Evolutionary conservation across 1,284 basidiomycete species (phyloP).

Genomic region (Stygiomarasmius scandens): DNA sequence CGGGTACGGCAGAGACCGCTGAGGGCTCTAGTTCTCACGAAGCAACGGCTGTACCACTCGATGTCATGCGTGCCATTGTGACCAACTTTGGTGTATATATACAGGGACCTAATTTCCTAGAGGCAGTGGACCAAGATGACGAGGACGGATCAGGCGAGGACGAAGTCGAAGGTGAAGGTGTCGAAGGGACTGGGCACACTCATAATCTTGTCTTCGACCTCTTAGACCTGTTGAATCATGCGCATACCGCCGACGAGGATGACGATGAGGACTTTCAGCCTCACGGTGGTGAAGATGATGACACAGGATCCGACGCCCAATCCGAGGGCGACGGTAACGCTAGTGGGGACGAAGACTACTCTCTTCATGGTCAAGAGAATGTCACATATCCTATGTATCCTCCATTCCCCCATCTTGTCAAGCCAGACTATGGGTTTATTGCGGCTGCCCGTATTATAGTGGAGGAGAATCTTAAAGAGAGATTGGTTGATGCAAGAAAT

Average conservation of each 20-base stretch:
- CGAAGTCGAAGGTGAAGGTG: slow-evolving; percentile 9
- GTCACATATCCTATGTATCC: slow-evolving; percentile 17
- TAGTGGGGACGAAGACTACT: background rate
- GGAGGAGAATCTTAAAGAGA: slow-evolving; percentile 34
- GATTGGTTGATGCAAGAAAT: background rate
- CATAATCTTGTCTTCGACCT: background rate
- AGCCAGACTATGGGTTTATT: slow-evolving; percentile 34
- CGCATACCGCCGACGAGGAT: background rate
- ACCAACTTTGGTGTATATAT: slow-evolving; percentile 7
- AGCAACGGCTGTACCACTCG: background rate
- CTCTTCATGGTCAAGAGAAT: slow-evolving; percentile 15
- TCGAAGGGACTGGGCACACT: background rate
- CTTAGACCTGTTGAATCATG: background rate
- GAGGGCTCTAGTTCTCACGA: background rate
- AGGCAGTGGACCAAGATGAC: background rate
- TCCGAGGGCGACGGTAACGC: background rate
- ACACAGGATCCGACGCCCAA: background rate
- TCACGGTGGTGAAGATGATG: background rate
- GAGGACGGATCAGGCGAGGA: slow-evolving; percentile 1
- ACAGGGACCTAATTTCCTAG: background rate
- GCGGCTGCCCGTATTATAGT: slow-evolving; percentile 36
- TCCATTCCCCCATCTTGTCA: slow-evolving; percentile 29
- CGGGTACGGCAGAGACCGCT: background rate
- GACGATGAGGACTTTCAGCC: background rate
- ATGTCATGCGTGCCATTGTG: slow-evolving; percentile 9